Evolutionary conservation across 192 early-diverging fungal species (phyloP).

Genomic region (Coemansia brasiliensis): DNA sequence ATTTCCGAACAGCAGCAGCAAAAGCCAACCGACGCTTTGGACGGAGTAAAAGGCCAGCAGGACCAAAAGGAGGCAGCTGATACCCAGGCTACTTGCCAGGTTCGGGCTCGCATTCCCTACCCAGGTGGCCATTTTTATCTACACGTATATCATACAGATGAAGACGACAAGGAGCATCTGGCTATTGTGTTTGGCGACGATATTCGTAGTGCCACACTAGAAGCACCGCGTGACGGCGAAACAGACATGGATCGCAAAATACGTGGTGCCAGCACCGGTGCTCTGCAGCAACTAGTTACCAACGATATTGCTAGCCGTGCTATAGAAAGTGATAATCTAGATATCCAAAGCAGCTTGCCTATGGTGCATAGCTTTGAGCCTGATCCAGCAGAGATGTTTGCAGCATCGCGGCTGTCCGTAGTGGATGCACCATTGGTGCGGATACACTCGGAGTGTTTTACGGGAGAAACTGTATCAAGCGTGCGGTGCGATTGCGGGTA

Average conservation of each 20-base stretch:
- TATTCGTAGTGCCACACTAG: constrained; percentile 67
- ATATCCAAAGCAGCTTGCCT: background rate
- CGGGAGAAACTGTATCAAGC: constrained; percentile 90
- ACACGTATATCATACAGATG: constrained; percentile 81
- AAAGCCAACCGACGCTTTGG: background rate
- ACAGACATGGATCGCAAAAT: constrained; percentile 75
- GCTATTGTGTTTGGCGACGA: constrained; percentile 92
- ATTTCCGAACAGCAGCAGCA: constrained; percentile 5
- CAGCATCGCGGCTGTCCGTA: constrained; percentile 32
- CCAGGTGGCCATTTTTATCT: constrained; percentile 76
- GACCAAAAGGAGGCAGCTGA: background rate
- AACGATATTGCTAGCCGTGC: constrained; percentile 32
- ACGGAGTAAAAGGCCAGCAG: background rate
- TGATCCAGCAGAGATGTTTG: constrained; percentile 37
- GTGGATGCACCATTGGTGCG: constrained; percentile 72
- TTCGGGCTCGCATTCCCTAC: constrained; percentile 78
- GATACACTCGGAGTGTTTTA: constrained; percentile 97
- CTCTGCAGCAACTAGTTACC: constrained; percentile 46
- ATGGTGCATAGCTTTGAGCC: constrained; percentile 20
- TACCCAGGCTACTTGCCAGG: constrained; percentile 48
- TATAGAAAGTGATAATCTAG: background rate
- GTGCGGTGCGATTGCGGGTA: constrained; percentile 94
- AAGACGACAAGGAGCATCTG: constrained; percentile 89
- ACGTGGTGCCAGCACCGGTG: constrained; percentile 73
- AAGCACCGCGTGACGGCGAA: constrained; percentile 66